Percentiles rank a stretch among this genome's conserved stretches.
Evolutionary conservation across 164 flowering plant species (phyloP).

Genomic region (Liquidambar formosana): DNA sequence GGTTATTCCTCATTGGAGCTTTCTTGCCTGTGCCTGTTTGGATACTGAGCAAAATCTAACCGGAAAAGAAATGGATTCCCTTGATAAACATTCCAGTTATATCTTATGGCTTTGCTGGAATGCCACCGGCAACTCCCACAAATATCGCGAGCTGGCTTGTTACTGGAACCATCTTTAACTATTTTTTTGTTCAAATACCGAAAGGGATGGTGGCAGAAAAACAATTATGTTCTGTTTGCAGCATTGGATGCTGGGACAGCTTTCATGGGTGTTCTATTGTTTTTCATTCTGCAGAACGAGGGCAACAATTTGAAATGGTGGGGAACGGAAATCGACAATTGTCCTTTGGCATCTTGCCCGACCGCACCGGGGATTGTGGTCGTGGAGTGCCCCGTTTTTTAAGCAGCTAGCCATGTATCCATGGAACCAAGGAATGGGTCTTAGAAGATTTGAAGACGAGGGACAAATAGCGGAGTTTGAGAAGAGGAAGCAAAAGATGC

Average conservation of each 20-base stretch:
- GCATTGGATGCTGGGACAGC: slow-evolving; percentile 97
- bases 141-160: slow-evolving; percentile 93
- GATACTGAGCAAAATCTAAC: slow-evolving; percentile 69
- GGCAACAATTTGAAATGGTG: slow-evolving; percentile 68
- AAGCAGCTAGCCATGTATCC: not conserved
- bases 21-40: slow-evolving; percentile 85
- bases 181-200: slow-evolving; percentile 72
- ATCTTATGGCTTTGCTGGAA: slow-evolving; percentile 85
- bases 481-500: not conserved
- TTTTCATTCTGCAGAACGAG: slow-evolving; percentile 75
- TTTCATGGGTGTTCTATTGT: slow-evolving; percentile 87
- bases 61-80: slow-evolving; percentile 85
- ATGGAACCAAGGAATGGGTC: not conserved
- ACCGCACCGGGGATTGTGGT: slow-evolving; percentile 79
- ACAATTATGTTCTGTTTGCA: slow-evolving; percentile 88
- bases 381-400: slow-evolving; percentile 70
- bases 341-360: slow-evolving; percentile 84
- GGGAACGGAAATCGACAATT: slow-evolving; percentile 80
- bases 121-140: slow-evolving; percentile 97
- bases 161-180: slow-evolving; percentile 87
- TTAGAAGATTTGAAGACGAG: not conserved
- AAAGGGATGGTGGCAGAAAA: slow-evolving; percentile 92
- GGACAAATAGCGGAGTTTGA: not conserved
- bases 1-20: slow-evolving; percentile 92
- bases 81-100: slow-evolving; percentile 87